Percentiles rank a stretch among this genome's conserved stretches.
These are phyloP conservation scores for Colletotrichum agaves DNA, from an alignment of 2,329 filamentous ascomycete genomes.

Conservation along the genomic window DNA sequence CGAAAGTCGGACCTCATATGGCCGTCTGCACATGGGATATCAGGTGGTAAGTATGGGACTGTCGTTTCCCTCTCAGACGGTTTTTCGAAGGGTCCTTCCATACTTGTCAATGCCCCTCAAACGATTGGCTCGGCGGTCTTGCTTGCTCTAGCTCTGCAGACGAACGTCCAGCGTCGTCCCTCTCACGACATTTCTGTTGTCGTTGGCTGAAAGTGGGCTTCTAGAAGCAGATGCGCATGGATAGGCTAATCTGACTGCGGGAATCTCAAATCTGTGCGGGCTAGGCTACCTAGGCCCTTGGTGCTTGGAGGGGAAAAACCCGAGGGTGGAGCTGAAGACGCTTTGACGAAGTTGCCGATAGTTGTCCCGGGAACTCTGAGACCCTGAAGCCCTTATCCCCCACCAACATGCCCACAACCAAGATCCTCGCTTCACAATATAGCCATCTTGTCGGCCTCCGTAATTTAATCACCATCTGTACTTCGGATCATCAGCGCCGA, in stretches of 20 bases:
- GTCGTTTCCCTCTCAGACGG: neutral
- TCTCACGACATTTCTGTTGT: slow-evolving; percentile 6
- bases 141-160: slow-evolving; percentile 15
- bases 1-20: slow-evolving; percentile 18
- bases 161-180: slow-evolving; percentile 8
- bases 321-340: slow-evolving; percentile 12
- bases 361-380: slow-evolving; percentile 11
- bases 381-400: slow-evolving; percentile 26
- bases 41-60: neutral
- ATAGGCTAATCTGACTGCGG: slow-evolving; percentile 10
- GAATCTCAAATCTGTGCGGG: slow-evolving; percentile 22
- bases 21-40: slow-evolving; percentile 15
- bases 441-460: rapidly evolving
- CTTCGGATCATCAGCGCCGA: slow-evolving; percentile 9
- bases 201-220: slow-evolving; percentile 18
- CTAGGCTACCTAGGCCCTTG: neutral
- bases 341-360: slow-evolving; percentile 9
- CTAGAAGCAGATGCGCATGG: neutral
- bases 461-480: rapidly evolving
- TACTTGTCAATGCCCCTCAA: slow-evolving; percentile 20
- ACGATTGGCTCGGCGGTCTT: slow-evolving; percentile 25
- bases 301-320: slow-evolving; percentile 4
- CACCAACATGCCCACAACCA: slow-evolving; percentile 12
- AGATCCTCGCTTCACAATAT: neutral
- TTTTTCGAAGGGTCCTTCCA: slow-evolving; percentile 17